These are phyloP conservation scores for Marasmius oreades DNA, from an alignment of 1,284 basidiomycete genomes.

Conservation along the genomic window DNA sequence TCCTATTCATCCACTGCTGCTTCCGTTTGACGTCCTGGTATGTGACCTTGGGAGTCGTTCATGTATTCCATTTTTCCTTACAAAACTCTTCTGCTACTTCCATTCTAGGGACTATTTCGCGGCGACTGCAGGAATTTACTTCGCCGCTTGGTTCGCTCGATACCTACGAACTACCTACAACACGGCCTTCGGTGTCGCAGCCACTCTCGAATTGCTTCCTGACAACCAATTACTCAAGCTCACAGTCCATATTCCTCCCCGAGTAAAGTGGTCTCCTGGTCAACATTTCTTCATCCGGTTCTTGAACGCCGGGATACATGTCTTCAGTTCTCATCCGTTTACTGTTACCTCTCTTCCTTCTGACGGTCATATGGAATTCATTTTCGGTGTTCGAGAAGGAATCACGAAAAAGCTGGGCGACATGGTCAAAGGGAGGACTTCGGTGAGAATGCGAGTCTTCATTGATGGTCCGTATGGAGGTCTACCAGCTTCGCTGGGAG, in stretches of 20 bases:
- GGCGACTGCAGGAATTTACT: conserved; percentile 32
- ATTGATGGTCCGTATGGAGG: conserved; percentile 41
- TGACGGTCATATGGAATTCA: conserved; percentile 21
- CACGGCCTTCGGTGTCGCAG: conserved; percentile 21
- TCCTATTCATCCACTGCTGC: conserved; percentile 36
- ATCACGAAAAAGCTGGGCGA: conserved; percentile 26
- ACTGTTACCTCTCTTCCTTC: conserved; percentile 31
- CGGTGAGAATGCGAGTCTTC: conserved; percentile 24
- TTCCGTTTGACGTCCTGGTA: conserved; percentile 28
- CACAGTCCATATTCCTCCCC: conserved; percentile 23
- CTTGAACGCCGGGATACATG: conserved; percentile 22
- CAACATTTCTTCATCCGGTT: conserved; percentile 42
- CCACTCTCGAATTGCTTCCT: conserved; percentile 27
- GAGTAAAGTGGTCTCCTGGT: conserved; percentile 33
- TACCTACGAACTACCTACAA: conserved; percentile 28
- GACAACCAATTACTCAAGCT: conserved; percentile 29
- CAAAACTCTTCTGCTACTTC: background rate
- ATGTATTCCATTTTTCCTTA: background rate
- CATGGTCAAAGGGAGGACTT: conserved; percentile 14
- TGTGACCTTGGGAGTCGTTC: too few species aligned
- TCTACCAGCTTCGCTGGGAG: conserved; percentile 24
- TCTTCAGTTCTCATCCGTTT: conserved; percentile 37
- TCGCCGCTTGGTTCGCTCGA: conserved; percentile 27
- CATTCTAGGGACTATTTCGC: conserved; percentile 38
- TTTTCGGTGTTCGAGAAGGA: conserved; percentile 26